Evolutionary conservation across 2,329 filamentous ascomycete species (phyloP), one percentile per base, ranked within the genome.

Genomic region (Hymenoscyphus salicellus): DNA sequence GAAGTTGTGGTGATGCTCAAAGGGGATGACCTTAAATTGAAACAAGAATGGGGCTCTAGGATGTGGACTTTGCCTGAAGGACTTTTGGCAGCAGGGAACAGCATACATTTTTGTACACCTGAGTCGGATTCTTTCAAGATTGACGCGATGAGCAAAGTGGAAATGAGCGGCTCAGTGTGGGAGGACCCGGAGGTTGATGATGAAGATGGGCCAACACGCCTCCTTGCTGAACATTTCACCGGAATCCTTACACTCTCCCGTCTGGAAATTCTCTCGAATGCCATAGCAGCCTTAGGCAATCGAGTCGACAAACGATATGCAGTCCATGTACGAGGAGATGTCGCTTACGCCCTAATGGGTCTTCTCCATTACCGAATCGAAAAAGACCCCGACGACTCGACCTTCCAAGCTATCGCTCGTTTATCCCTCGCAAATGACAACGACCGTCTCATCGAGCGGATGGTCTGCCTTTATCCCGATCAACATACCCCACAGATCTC

Each of bases 351-450:
- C 1, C 68, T 75, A 2, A 74, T 75, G 72, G 68, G 69, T 14
- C 65, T 75, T 1, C 64, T 75, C 11, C 67, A 73, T 26, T 67
- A 71, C 55, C 70, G 74, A 26, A 71, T 66, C 33, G 68, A 63
- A 63, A 65, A 60, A 20, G 68, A 60, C 23, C 73, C 14, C 69
- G 74, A 11, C 67, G 75, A 77, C 41, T 68, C 68, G 8, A 57
- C 66, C 2, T 75, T 75, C 56, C 71, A 75, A 57, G 74, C 72
- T 5, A 70, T 76, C 4, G 74, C 73, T 30, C 23, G 74, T 8
- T 69, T 76, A 5, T 76, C 73, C 3, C 66, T 76, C 6, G 63
- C 70, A 3, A 76, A 76, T 57, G 74, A 77, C 58, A 75, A 68
- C 61, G 72, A 76, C 60, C 66, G 64, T 7, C 69, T 76, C 7